These are phyloP conservation scores for Linum tenue DNA, from an alignment of 345 rosid genomes.

Conservation along the genomic window DNA sequence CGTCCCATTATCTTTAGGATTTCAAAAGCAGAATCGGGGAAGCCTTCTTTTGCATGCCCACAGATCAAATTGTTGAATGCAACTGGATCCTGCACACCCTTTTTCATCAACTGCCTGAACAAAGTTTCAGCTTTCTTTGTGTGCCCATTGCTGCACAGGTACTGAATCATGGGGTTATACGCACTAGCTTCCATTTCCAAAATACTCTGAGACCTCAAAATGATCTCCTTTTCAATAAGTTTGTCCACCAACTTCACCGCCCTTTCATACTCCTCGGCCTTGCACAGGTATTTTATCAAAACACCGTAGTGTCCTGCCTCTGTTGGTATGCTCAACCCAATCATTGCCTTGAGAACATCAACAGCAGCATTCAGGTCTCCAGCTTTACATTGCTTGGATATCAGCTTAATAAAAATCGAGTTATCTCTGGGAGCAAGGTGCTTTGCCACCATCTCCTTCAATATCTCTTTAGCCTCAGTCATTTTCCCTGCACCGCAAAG, in stretches of 20 bases:
- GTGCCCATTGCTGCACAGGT: conserved; percentile 61
- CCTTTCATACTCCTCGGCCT: conserved; percentile 48
- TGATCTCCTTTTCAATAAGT: conserved; percentile 65
- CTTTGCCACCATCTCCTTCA: conserved; percentile 62
- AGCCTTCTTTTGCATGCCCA: conserved; percentile 82
- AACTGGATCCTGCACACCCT: conserved; percentile 55
- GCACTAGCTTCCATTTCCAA: conserved; percentile 54
- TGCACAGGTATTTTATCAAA: conserved; percentile 64
- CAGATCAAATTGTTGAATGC: conserved; percentile 66
- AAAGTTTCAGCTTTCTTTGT: conserved; percentile 73
- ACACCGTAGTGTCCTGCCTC: conserved; percentile 87
- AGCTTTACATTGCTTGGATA: conserved; percentile 47
- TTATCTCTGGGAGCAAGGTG: conserved; percentile 63
- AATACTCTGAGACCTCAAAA: conserved; percentile 61
- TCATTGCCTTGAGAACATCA: conserved; percentile 75
- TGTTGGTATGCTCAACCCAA: conserved; percentile 54
- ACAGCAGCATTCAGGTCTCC: conserved; percentile 64
- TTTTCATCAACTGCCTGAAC: conserved; percentile 83
- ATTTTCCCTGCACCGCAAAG: conserved; percentile 64
- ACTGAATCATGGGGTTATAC: conserved; percentile 55
- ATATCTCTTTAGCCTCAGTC: conserved; percentile 45
- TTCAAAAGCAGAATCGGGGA: conserved; percentile 67
- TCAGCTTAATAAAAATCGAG: conserved; percentile 57
- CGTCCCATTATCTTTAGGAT: conserved; percentile 76
- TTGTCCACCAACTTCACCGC: conserved; percentile 68